phyloP scores from a whole-genome alignment of 2,329 filamentous ascomycete genomes.

The Seiridium unicorne region DNA sequence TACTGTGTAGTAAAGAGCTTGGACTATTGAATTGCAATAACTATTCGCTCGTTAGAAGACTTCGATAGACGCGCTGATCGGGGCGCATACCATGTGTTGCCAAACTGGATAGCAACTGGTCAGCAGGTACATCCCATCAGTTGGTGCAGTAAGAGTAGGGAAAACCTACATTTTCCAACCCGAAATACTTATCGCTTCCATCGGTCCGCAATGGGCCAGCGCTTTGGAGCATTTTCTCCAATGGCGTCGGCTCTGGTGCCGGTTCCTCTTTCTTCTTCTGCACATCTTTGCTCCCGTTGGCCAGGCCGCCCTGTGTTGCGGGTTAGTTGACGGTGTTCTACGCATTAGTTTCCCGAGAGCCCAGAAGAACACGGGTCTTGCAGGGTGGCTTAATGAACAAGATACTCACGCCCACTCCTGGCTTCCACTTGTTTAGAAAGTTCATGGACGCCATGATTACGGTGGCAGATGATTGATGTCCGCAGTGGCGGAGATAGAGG shows the following conservation, averaged over 20 bases:
- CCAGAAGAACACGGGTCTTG: neutral
- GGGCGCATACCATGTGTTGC: constrained; percentile 81
- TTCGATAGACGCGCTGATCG: constrained; percentile 11
- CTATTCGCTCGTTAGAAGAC: constrained; percentile 45
- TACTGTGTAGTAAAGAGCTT: constrained; percentile 94
- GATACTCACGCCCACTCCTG: constrained; percentile 50
- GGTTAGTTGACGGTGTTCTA: constrained; percentile 17
- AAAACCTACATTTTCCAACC: constrained; percentile 89
- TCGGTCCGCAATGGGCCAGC: constrained; percentile 79
- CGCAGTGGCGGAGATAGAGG: constrained; percentile 14
- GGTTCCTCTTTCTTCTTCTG: constrained; percentile 56
- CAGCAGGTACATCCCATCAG: constrained; percentile 25
- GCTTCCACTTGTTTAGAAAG: constrained; percentile 60
- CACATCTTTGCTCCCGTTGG: constrained; percentile 42
- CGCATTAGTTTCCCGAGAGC: neutral
- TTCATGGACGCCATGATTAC: constrained; percentile 44
- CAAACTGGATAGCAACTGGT: constrained; percentile 64
- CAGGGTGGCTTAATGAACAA: constrained; percentile 5
- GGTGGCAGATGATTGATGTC: neutral
- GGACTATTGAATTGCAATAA: constrained; percentile 97
- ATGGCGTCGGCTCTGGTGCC: constrained; percentile 57
- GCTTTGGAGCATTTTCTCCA: constrained; percentile 76
- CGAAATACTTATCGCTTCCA: constrained; percentile 97
- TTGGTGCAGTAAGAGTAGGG: constrained; percentile 7
- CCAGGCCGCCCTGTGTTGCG: constrained; percentile 35